Base-by-base conservation (phyloP, 805 yeast species). In the Cyberlindnera suaveolens region DNA sequence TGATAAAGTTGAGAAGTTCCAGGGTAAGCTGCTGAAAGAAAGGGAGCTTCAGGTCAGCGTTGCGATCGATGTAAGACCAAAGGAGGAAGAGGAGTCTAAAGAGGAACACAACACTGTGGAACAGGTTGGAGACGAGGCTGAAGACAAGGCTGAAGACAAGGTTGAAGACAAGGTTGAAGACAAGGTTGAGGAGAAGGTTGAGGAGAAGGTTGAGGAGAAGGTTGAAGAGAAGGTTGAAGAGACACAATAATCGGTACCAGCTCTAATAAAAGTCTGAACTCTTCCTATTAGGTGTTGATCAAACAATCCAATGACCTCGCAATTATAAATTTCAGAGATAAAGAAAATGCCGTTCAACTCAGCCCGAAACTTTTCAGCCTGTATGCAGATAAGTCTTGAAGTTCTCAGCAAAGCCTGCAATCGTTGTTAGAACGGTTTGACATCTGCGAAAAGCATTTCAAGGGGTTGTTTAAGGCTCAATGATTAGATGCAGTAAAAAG, bases 11-110 rank as follows among this genome's bases (percentile, higher is more conserved):
- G 78, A 71, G 31, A 76, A 78, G 56, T 80, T 80, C 62, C 74
- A 83, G 50, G 95, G 88, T 41, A 72, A 71, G 56, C 74, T 71
- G 41, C 66, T 83, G 52, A 77, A 77, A 47, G 96, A 84, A 40
- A 76, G 85, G 61, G 71, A 70, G 39, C 66, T 89, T 45, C 66
- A 74, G 37, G 87, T 84, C 46, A 82, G 81, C 51, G 74, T 82
- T 53, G 96, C 96, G 17, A 74, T 85, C 49, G 86, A 82, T 55
- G 68, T 80, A 10, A 67, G 72, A 49, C 42, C 40, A 16, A 18
- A 37, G 31, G 34, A 36, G 29, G 40, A 45, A 41, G 11, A 46
- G 49, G 30, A 56, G 57, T 64, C 54, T 38, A 53, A 48, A 17
- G 53, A 51, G 31, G 34, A 34, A 29, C 17, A 14, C n/a, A 40